phyloP scores from a whole-genome alignment of 352 stramenopile genomes.

The Blastocystis sp. region DNA sequence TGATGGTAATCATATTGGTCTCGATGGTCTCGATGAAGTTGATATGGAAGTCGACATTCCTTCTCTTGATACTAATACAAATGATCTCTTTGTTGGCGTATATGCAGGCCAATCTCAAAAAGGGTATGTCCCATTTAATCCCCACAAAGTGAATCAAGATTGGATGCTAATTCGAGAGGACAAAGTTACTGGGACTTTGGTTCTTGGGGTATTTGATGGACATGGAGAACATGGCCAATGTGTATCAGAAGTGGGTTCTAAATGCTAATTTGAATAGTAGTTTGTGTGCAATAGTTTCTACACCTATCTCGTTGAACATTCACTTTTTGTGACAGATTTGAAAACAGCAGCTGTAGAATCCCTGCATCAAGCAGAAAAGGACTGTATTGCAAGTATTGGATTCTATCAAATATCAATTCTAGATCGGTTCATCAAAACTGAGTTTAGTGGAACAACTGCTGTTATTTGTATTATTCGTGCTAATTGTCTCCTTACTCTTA shows the following conservation, averaged over 20 bases:
- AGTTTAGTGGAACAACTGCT: conserved; percentile 73
- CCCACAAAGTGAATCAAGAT: conserved; percentile 63
- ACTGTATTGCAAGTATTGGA: not conserved
- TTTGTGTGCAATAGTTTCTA: conserved; percentile 20
- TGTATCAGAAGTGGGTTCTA: conserved; percentile 37
- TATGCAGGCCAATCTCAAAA: conserved; percentile 63
- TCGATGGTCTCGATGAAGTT: not conserved
- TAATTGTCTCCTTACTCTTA: conserved; percentile 83
- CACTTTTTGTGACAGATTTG: not conserved
- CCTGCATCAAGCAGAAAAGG: not conserved
- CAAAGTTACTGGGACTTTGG: conserved; percentile 26
- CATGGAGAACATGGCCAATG: conserved; percentile 64
- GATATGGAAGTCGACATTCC: not conserved
- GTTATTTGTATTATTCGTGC: conserved; percentile 76
- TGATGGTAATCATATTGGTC: not conserved
- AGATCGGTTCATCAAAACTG: conserved; percentile 64
- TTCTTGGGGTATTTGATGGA: conserved; percentile 63
- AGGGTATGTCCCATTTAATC: conserved; percentile 62
- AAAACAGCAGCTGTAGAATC: not conserved
- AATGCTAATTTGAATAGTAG: not conserved
- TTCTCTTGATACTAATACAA: not conserved
- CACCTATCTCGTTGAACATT: not conserved
- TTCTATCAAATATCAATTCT: not conserved
- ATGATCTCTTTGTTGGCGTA: not conserved
- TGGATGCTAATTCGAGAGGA: conserved; percentile 62